Percentiles rank a stretch among this genome's conserved stretches.
Conservation (phyloP, 768 basidiomycete genomes). For the Hygrophoropsis aurantiaca region DNA sequence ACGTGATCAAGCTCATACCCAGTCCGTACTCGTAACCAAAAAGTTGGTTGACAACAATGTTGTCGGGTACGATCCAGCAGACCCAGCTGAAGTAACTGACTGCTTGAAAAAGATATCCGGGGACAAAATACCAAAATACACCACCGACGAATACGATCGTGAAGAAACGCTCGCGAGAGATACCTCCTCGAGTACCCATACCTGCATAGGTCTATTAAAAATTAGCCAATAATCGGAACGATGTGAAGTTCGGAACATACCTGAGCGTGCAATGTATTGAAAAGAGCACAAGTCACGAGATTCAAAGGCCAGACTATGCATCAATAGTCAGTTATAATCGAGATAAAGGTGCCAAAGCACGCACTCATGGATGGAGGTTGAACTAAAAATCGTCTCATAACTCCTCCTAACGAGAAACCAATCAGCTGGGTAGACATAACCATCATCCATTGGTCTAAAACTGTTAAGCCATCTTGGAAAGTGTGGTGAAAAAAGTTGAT, state of each 20-base stretch:
- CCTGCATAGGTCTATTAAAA: slow-evolving; percentile 33
- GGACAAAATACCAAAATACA: slow-evolving; percentile 55
- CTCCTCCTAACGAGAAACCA: slow-evolving; percentile 50
- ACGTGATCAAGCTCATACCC: slow-evolving; percentile 75
- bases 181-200: slow-evolving; percentile 42
- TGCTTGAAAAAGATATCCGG: slow-evolving; percentile 71
- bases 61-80: slow-evolving; percentile 70
- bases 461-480: neutral
- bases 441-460: slow-evolving; percentile 46
- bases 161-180: slow-evolving; percentile 57
- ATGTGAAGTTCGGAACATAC: slow-evolving; percentile 27
- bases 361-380: slow-evolving; percentile 59
- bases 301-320: slow-evolving; percentile 70
- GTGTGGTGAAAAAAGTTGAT: slow-evolving; percentile 44
- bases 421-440: slow-evolving; percentile 66
- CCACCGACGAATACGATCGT: slow-evolving; percentile 35
- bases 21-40: slow-evolving; percentile 59
- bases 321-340: neutral
- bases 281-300: slow-evolving; percentile 67
- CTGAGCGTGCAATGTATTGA: slow-evolving; percentile 72
- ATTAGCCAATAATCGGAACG: slow-evolving; percentile 41
- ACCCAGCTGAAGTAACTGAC: slow-evolving; percentile 62
- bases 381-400: slow-evolving; percentile 60
- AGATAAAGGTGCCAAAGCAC: slow-evolving; percentile 9
- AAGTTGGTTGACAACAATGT: slow-evolving; percentile 69